phyloP scores from a whole-genome alignment of 73 alveolate species.

The Tetrahymena malaccensis region DNA sequence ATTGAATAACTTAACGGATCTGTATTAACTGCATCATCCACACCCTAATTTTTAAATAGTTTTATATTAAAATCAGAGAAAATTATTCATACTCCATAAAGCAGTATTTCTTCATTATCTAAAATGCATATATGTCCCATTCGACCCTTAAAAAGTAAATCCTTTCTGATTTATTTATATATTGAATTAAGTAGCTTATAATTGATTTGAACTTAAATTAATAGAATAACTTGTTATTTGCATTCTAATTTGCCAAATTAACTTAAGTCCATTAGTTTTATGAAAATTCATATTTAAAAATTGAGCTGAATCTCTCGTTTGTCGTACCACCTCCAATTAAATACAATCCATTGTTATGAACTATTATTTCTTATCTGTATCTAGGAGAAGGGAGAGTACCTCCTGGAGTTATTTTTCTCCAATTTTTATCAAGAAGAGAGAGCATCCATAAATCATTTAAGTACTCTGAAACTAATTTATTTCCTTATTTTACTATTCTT shows the following conservation, averaged over 20 bases:
- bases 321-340: conserved; percentile 35
- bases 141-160: conserved; percentile 27
- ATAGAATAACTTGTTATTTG: background rate
- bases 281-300: conserved; percentile 4
- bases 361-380: conserved; percentile 6
- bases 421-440: conserved; percentile 20
- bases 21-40: conserved; percentile 19
- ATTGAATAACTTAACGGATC: conserved; percentile 15
- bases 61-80: background rate
- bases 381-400: conserved; percentile 22
- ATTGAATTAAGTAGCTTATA: background rate
- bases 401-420: conserved; percentile 17
- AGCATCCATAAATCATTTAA: conserved; percentile 34
- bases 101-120: background rate
- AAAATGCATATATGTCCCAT: conserved; percentile 29
- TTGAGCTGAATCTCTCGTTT: conserved; percentile 23
- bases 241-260: conserved; percentile 3
- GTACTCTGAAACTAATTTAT: conserved; percentile 17
- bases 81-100: background rate
- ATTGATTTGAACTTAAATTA: background rate
- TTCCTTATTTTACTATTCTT: background rate
- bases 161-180: conserved; percentile 6
- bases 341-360: conserved; percentile 3
- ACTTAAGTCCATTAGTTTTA: background rate
- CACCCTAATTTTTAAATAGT: background rate